Base-by-base conservation (phyloP, 805 yeast genomes). In the Starmerella riodocensis region DNA sequence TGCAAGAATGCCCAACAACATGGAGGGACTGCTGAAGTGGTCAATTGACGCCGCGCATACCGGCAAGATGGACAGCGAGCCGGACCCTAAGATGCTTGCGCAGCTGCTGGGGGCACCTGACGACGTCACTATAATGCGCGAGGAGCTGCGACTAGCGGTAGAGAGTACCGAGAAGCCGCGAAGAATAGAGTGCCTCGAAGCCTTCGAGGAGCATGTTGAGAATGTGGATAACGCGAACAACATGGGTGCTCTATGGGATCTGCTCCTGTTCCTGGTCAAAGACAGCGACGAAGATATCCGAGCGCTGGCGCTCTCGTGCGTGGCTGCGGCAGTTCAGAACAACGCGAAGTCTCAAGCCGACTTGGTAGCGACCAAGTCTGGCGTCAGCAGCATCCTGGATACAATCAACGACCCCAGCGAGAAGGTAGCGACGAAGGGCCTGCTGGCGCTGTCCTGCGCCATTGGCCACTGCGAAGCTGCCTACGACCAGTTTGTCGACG, bases 1-100 rank as follows among this genome's bases (percentile, higher is more conserved):
- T n/a, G n/a, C n/a, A n/a, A n/a, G n/a, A n/a, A n/a, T n/a, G n/a
- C n/a, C n/a, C n/a, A n/a, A n/a, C n/a, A n/a, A n/a, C n/a, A 88
- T 88, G 97, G 96, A 88, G 45, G 86, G 86, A 59, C 60, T 88
- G 45, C 60, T 88, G 47, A 82, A 85, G 51, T 88, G 98, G 98
- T 85, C 96, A 4, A 69, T 82, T 35, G 80, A 86, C 30, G 73
- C 79, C 55, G 70, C 84, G 42, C 36, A 40, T 4, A 68, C 78
- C 7, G 78, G 76, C 11, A 88, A 81, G 18, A 47, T 48, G 3
- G 39, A 36, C 13, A 46, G 53, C 0, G 53, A 51, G 41, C 82
- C 73, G 38, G 93, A 85, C 57, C 83, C 91, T n/a, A 72, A 80
- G 52, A 62, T 77, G 42, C 61, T 91, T 34, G 74, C 79, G 11